Conservation (phyloP, 2,329 filamentous ascomycete species). For the Phaeophleospora eucalypticola region DNA sequence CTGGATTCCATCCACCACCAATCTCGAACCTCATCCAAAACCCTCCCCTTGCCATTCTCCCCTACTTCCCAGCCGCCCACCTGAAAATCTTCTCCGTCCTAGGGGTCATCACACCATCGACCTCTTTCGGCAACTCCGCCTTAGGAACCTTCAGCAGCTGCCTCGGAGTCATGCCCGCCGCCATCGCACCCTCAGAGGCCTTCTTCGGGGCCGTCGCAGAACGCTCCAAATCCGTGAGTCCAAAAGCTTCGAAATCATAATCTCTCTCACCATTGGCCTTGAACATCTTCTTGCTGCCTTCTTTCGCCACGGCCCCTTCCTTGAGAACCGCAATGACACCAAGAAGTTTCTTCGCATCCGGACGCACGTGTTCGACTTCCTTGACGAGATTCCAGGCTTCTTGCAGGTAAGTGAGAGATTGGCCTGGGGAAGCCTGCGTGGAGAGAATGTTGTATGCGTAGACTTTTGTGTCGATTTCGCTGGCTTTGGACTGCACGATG, state of each 20-base stretch:
- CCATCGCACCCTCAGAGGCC: not conserved
- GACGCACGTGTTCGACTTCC: conserved; percentile 6
- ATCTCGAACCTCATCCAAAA: no score
- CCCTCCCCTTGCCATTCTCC: not conserved
- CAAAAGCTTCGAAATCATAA: not conserved
- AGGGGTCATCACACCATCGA: conserved; percentile 17
- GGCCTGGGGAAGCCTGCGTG: conserved; percentile 17
- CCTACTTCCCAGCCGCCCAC: conserved; percentile 12
- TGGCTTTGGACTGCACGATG: conserved; percentile 18
- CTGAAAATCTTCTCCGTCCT: conserved; percentile 21
- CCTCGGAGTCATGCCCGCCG: no score
- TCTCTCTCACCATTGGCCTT: conserved; percentile 1
- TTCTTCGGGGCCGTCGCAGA: not conserved
- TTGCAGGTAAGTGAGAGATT: conserved; percentile 18
- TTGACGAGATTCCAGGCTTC: conserved; percentile 16
- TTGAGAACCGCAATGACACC: conserved; percentile 18
- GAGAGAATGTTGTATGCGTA: conserved; percentile 25
- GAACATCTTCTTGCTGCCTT: conserved; percentile 4
- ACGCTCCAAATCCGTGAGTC: not conserved
- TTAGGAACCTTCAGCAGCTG: conserved; percentile 9
- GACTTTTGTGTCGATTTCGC: conserved; percentile 18
- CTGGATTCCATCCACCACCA: no score
- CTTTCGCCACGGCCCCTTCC: conserved; percentile 9
- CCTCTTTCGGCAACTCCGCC: conserved; percentile 1
- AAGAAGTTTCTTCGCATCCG: conserved; percentile 17